Conservation (phyloP, 257 asterid species). For the Lycium barbarum region DNA sequence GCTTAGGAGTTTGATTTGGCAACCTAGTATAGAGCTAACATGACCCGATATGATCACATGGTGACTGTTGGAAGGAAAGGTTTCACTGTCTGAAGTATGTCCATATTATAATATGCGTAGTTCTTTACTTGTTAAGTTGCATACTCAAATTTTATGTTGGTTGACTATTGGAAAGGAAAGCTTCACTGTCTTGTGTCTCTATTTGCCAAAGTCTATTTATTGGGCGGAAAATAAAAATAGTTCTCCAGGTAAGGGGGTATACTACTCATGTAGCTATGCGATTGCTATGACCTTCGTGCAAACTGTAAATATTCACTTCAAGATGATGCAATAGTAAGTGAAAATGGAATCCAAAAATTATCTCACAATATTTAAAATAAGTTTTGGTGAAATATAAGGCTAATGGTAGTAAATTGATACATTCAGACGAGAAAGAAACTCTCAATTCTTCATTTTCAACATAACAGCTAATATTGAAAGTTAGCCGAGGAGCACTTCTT, state of each 20-base stretch:
- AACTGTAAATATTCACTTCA: not conserved
- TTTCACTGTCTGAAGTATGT: not conserved
- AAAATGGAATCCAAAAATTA: not conserved
- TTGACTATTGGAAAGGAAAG: not conserved
- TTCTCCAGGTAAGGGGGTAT: no score
- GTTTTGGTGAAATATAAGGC: not conserved
- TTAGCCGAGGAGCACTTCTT: constrained; percentile 28
- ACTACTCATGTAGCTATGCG: not conserved
- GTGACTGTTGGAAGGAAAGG: not conserved
- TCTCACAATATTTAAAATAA: constrained; percentile 17
- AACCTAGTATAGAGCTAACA: not conserved
- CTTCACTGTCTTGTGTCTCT: not conserved
- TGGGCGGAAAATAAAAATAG: no score
- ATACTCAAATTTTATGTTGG: not conserved
- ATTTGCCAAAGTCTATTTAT: no score
- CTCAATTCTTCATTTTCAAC: not conserved
- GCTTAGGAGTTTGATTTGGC: constrained; percentile 16
- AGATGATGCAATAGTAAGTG: not conserved
- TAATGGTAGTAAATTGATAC: not conserved
- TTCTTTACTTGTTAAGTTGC: not conserved
- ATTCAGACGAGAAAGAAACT: not conserved
- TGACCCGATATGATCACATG: not conserved
- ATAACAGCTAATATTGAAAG: not conserved
- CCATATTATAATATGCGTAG: not conserved
- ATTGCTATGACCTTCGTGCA: not conserved